These are phyloP conservation scores for Lactifluus subvellereus DNA, from an alignment of 768 basidiomycete species.

Conservation along the genomic window DNA sequence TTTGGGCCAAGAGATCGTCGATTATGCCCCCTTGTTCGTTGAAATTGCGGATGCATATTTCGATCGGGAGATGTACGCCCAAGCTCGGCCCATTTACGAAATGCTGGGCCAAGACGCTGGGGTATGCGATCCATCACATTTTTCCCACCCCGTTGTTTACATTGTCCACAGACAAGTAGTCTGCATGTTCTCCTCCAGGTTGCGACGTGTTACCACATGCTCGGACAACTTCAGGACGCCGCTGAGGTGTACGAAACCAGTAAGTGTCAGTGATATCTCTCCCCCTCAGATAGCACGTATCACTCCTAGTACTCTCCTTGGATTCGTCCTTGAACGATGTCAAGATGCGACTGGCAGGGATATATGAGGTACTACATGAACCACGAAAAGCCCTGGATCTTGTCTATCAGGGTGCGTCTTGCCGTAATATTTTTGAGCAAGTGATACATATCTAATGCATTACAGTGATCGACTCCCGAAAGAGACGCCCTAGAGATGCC, in stretches of 20 bases:
- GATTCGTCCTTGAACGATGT: slow-evolving; percentile 76
- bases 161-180: slow-evolving; percentile 55
- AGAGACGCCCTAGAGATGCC: slow-evolving; percentile 24
- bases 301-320: slow-evolving; percentile 53
- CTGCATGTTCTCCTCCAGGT: slow-evolving; percentile 68
- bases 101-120: slow-evolving; percentile 66
- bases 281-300: neutral
- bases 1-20: slow-evolving; percentile 60
- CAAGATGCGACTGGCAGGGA: slow-evolving; percentile 85
- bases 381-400: slow-evolving; percentile 77
- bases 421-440: neutral
- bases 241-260: slow-evolving; percentile 80
- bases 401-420: slow-evolving; percentile 66
- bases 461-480: slow-evolving; percentile 36
- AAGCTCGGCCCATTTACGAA: slow-evolving; percentile 78
- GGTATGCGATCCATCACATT: slow-evolving; percentile 39
- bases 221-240: slow-evolving; percentile 70
- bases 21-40: slow-evolving; percentile 71
- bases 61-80: slow-evolving; percentile 65
- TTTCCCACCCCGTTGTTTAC: neutral
- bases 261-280: slow-evolving; percentile 31
- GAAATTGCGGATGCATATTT: slow-evolving; percentile 87
- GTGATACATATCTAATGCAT: neutral
- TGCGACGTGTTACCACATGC: slow-evolving; percentile 73
- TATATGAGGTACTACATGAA: slow-evolving; percentile 80